phyloP scores from a whole-genome alignment of 2,329 filamentous ascomycete species.

The Trichoderma aggressivum region DNA sequence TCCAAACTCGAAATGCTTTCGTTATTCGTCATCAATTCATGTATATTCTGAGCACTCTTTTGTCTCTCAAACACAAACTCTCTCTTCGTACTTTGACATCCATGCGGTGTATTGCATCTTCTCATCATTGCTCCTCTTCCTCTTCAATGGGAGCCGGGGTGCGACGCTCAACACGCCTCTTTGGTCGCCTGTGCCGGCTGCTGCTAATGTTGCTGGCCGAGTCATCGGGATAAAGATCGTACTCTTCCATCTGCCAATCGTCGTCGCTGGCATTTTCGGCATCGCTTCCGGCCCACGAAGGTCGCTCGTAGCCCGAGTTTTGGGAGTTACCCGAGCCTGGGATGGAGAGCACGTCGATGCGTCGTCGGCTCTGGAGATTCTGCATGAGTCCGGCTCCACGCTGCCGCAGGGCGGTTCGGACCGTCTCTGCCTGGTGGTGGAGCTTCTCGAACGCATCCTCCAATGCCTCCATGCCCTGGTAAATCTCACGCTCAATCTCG shows the following conservation, averaged over 20 bases:
- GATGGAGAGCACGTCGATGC: conserved; percentile 53
- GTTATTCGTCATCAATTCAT: not conserved
- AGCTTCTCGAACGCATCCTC: conserved; percentile 92
- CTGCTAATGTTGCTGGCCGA: conserved; percentile 77
- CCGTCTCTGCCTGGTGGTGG: conserved; percentile 78
- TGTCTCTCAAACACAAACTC: not conserved
- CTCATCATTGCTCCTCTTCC: conserved; percentile 58
- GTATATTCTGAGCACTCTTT: not conserved
- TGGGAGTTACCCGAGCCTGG: conserved; percentile 46
- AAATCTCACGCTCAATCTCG: conserved; percentile 91
- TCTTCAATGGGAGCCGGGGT: conserved; percentile 73
- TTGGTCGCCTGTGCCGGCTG: conserved; percentile 63
- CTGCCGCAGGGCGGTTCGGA: conserved; percentile 75
- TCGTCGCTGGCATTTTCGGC: conserved; percentile 52
- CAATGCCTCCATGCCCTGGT: conserved; percentile 86
- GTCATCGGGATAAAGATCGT: conserved; percentile 71
- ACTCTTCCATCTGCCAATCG: conserved; percentile 55
- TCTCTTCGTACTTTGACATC: not conserved
- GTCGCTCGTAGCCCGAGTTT: conserved; percentile 44
- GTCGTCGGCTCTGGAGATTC: conserved; percentile 58
- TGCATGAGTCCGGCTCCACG: conserved; percentile 73
- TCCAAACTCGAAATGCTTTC: conserved; percentile 2
- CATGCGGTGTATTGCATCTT: not conserved
- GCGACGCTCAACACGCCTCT: conserved; percentile 64
- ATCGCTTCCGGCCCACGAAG: conserved; percentile 37